Percentiles rank a stretch among this genome's conserved stretches.
Conservation (phyloP, 345 rosid species). For the Rubroshorea leprosula region DNA sequence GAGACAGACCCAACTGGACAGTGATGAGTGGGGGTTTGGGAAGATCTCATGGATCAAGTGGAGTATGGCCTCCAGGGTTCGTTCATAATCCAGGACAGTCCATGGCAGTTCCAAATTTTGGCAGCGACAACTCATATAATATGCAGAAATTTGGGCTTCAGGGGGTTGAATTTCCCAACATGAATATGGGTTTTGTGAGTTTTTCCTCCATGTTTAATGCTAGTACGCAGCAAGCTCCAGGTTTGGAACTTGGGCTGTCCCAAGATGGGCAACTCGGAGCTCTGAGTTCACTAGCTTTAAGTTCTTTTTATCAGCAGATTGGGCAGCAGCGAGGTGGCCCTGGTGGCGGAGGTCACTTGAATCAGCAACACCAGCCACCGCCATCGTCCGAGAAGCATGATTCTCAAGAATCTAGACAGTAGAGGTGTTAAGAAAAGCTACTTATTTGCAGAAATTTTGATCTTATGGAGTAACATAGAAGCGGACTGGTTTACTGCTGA, state of each 20-base stretch:
- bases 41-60: conserved; percentile 55
- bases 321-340: conserved; percentile 26
- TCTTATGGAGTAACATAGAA: no score
- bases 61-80: conserved; percentile 78
- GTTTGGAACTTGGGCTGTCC: conserved; percentile 58
- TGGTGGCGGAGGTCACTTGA: conserved; percentile 21
- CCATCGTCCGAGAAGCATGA: conserved; percentile 31
- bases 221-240: conserved; percentile 39
- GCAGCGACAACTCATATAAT: conserved; percentile 21
- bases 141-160: conserved; percentile 38
- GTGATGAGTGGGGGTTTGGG: conserved; percentile 54
- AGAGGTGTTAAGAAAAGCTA: neutral
- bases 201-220: conserved; percentile 42
- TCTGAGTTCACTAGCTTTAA: conserved; percentile 40
- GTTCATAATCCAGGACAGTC: conserved; percentile 33
- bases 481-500: no score
- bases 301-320: conserved; percentile 53
- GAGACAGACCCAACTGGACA: conserved; percentile 62
- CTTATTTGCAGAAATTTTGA: no score
- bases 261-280: conserved; percentile 55
- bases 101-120: conserved; percentile 27
- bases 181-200: conserved; percentile 45
- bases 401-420: conserved; percentile 40
- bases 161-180: conserved; percentile 43
- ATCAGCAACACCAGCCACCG: conserved; percentile 31